Evolutionary conservation across 768 basidiomycete genomes (phyloP), one percentile per base, ranked within the genome.

Genomic region (Coprinopsis cinerea): DNA sequence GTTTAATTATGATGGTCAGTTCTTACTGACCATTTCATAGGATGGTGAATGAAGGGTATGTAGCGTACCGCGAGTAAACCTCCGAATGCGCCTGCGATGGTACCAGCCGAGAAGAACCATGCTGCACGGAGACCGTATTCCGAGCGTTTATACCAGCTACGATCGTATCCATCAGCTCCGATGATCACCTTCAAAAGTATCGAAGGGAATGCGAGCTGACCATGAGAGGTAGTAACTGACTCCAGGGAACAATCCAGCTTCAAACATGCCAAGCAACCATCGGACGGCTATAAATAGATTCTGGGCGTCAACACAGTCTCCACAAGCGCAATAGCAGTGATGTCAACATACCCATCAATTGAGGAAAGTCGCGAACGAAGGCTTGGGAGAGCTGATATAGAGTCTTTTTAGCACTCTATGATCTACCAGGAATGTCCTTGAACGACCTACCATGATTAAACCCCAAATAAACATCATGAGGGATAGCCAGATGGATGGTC

Each of bases 41-140:
- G n/a, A n/a, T n/a, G n/a, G n/a, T n/a, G n/a, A n/a, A n/a, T n/a
- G 36, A 11, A 17, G 36, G 27, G 10, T 17, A 20, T 15, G 66
- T 63, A 35, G 53, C 67, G 35, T 58, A 85, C 85, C 28, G 85
- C 84, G 42, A 88, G 77, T 17, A 88, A 67, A 44, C 85, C 85
- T 47, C 85, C 85, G 55, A 90, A 90, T 18, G 88, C 87, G n/a
- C 88, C 90, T 1, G 86, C 82, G 0, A 87, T 77, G 2, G 85
- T 88, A 0, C 88, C 88, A 2, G 88, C 84, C 0, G 81, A 79
- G 67, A 87, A 88, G 67, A 88, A 88, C 24, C 88, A 58, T 0
- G 84, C 81, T 22, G 81, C 75, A 6, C 73, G 56, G 65, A 82
- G 69, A 51, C 85, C 88, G 54, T 88, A 87, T 59, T 92, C 90